phyloP scores from a whole-genome alignment of 257 asterid genomes.

The Petunia axillaris region DNA sequence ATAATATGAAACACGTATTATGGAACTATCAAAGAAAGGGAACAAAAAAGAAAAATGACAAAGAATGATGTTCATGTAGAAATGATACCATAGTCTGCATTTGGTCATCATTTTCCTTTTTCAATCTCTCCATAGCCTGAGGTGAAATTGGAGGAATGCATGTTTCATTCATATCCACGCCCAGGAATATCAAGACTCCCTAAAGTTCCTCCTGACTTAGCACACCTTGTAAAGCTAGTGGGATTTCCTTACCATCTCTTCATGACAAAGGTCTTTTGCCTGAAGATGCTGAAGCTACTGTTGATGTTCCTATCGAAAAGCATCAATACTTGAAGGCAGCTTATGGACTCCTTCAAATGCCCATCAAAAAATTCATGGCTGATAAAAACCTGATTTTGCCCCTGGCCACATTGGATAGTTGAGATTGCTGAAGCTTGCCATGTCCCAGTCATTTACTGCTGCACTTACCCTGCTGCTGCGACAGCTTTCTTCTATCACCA shows the following conservation, averaged over 20 bases:
- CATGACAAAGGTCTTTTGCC: constrained; percentile 29
- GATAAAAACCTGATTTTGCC: constrained; percentile 14
- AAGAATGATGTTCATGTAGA: constrained; percentile 28
- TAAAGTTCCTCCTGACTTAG: constrained; percentile 30
- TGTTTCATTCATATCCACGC: constrained; percentile 32
- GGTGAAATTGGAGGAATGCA: constrained; percentile 35
- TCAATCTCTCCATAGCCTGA: constrained; percentile 40
- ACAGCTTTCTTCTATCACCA: not conserved
- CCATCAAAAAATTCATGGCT: constrained; percentile 25
- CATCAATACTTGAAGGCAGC: too few relatives aligned
- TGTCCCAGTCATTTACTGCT: not conserved
- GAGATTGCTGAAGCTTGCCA: not conserved
- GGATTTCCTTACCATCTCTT: not conserved
- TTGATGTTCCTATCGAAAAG: not conserved
- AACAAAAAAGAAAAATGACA: not conserved
- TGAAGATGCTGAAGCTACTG: constrained; percentile 35
- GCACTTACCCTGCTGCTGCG: constrained; percentile 6
- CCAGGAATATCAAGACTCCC: constrained; percentile 37
- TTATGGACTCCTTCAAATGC: constrained; percentile 7
- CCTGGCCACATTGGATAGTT: not conserved
- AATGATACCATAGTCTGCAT: constrained; percentile 43
- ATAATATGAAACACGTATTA: too few relatives aligned
- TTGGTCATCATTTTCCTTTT: constrained; percentile 41
- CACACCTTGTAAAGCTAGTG: not conserved
- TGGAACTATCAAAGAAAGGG: not conserved